phyloP scores from a whole-genome alignment of 1,284 basidiomycete species.

The Sphaerobolus stellatus region DNA sequence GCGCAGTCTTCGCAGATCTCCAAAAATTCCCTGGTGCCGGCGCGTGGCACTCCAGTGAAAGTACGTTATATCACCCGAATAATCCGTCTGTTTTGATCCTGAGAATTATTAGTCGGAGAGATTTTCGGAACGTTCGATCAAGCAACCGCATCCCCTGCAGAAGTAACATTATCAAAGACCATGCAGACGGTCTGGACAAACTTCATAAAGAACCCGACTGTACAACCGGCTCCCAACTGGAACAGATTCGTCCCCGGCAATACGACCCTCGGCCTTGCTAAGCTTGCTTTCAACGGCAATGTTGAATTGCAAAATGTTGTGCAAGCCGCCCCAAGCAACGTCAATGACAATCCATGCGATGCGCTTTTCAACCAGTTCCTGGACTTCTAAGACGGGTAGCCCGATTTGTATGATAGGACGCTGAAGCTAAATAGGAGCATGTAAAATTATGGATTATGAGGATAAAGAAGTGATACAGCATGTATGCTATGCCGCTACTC shows the following conservation, averaged over 20 bases:
- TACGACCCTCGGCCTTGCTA: constrained; percentile 8
- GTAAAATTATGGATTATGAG: no score
- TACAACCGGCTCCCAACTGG: constrained; percentile 6
- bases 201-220: constrained; percentile 17
- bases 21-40: constrained; percentile 10
- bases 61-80: not conserved
- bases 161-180: constrained; percentile 15
- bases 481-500: no score
- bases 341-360: constrained; percentile 9
- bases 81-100: no score
- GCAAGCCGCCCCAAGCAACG: not conserved
- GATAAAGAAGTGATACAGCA: no score
- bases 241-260: constrained; percentile 6
- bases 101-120: constrained; percentile 16
- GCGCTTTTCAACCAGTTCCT: constrained; percentile 2
- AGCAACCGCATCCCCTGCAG: constrained; percentile 15
- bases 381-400: constrained; percentile 4
- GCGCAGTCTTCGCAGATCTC: constrained; percentile 11
- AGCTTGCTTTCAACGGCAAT: constrained; percentile 7
- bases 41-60: constrained; percentile 12
- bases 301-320: constrained; percentile 10
- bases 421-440: no score
- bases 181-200: constrained; percentile 18
- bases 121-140: constrained; percentile 19
- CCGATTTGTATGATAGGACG: no score